These are phyloP conservation scores for Purshia tridentata DNA, from an alignment of 306 rosid species.

Conservation along the genomic window DNA sequence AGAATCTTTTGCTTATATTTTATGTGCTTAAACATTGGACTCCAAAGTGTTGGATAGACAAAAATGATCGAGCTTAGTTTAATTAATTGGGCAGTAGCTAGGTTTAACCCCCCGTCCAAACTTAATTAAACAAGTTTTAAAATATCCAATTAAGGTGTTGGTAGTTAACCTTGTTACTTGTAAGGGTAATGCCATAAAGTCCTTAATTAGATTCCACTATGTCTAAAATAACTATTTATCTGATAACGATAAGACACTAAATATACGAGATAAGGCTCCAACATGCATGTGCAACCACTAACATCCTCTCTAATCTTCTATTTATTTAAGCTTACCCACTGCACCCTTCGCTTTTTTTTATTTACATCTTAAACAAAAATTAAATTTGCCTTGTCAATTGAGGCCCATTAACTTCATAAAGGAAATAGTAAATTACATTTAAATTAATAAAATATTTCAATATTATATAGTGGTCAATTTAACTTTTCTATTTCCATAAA, in stretches of 20 bases:
- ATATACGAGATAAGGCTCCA: slow-evolving; percentile 12
- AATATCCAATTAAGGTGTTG: not conserved
- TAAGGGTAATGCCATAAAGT: not conserved
- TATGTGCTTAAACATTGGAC: no score
- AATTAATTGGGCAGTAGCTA: no score
- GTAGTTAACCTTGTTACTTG: not conserved
- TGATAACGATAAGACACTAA: slow-evolving; percentile 20
- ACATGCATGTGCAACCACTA: slow-evolving; percentile 42
- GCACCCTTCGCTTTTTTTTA: slow-evolving; percentile 2
- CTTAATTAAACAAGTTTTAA: not conserved
- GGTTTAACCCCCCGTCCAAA: not conserved
- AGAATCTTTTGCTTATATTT: no score
- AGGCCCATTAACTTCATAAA: slow-evolving; percentile 8
- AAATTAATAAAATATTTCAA: no score
- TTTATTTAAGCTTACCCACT: slow-evolving; percentile 11
- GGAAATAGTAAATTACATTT: no score
- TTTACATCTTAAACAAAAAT: slow-evolving; percentile 10
- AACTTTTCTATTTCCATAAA: no score
- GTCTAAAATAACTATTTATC: slow-evolving; percentile 4
- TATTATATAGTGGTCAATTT: no score
- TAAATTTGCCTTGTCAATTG: slow-evolving; percentile 22
- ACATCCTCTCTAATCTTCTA: not conserved
- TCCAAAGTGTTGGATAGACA: no score
- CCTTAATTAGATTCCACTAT: slow-evolving; percentile 18
- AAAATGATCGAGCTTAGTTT: not conserved